Evolutionary conservation across 2,329 filamentous ascomycete genomes (phyloP).

Genomic region (Trichoderma koningii): DNA sequence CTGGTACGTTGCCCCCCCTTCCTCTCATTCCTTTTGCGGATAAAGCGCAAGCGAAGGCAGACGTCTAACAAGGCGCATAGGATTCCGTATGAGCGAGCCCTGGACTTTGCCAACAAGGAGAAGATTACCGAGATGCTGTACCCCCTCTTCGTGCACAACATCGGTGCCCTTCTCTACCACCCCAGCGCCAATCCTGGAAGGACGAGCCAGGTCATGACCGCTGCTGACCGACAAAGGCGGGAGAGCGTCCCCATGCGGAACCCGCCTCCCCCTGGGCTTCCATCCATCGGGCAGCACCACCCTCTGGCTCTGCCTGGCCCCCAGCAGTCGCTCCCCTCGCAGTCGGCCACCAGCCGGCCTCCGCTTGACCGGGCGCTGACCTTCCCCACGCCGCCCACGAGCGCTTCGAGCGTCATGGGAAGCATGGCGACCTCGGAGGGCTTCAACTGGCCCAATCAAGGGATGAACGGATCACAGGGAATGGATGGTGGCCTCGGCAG

Average conservation of each 20-base stretch:
- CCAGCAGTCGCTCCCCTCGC: conserved; percentile 61
- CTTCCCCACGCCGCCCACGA: conserved; percentile 91
- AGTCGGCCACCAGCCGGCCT: conserved; percentile 73
- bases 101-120: conserved; percentile 99
- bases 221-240: conserved; percentile 74
- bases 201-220: conserved; percentile 84
- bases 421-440: conserved; percentile 73
- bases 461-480: conserved; percentile 63
- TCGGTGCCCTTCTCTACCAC: conserved; percentile 89
- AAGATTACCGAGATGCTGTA: conserved; percentile 97
- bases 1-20: conserved; percentile 65
- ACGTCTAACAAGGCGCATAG: conserved; percentile 50
- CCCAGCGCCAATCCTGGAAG: conserved; percentile 77
- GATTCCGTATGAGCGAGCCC: conserved; percentile 96
- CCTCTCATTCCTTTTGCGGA: not conserved
- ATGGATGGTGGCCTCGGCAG: conserved; percentile 79
- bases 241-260: conserved; percentile 68
- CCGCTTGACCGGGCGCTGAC: conserved; percentile 83
- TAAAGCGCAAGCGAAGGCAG: conserved; percentile 28
- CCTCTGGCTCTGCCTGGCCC: conserved; percentile 63
- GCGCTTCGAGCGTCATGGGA: conserved; percentile 80
- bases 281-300: conserved; percentile 67
- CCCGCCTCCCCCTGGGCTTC: conserved; percentile 57
- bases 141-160: conserved; percentile 96
- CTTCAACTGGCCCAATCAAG: conserved; percentile 73